These are phyloP conservation scores for Dactylellina parvicollis DNA, from an alignment of 2,329 filamentous ascomycete genomes.

Conservation along the genomic window DNA sequence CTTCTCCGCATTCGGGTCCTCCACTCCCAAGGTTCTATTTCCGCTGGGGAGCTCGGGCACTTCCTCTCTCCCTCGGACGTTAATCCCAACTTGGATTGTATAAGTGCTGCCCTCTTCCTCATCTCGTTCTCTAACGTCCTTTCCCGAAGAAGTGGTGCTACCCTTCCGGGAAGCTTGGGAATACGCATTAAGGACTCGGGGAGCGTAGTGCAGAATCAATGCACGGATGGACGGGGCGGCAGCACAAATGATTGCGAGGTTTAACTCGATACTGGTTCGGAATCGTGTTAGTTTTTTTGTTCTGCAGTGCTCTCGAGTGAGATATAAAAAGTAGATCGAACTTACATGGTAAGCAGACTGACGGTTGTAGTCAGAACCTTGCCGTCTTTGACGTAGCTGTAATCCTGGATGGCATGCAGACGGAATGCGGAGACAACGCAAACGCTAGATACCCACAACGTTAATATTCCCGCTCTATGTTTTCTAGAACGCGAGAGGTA, in stretches of 20 bases:
- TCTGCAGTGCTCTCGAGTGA: not conserved
- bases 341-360: conserved; percentile 43
- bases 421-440: conserved; percentile 49
- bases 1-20: not conserved
- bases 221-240: conserved; percentile 45
- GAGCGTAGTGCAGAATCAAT: conserved; percentile 40
- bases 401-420: conserved; percentile 33
- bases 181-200: conserved; percentile 38
- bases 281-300: not conserved
- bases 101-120: conserved; percentile 32
- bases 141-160: not conserved
- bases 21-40: conserved; percentile 10
- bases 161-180: conserved; percentile 14
- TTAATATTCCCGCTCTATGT: not conserved
- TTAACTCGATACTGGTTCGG: conserved; percentile 27
- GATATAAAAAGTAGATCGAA: not conserved
- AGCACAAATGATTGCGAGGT: conserved; percentile 47
- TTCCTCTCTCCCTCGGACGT: not conserved
- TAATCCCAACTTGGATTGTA: conserved; percentile 37
- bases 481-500: not conserved
- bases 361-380: conserved; percentile 28
- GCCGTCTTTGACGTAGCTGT: conserved; percentile 38
- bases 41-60: conserved; percentile 20
- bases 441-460: conserved; percentile 11
- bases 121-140: conserved; percentile 15